These are phyloP conservation scores for Ramaria rubella DNA, from an alignment of 768 basidiomycete species.

Conservation along the genomic window DNA sequence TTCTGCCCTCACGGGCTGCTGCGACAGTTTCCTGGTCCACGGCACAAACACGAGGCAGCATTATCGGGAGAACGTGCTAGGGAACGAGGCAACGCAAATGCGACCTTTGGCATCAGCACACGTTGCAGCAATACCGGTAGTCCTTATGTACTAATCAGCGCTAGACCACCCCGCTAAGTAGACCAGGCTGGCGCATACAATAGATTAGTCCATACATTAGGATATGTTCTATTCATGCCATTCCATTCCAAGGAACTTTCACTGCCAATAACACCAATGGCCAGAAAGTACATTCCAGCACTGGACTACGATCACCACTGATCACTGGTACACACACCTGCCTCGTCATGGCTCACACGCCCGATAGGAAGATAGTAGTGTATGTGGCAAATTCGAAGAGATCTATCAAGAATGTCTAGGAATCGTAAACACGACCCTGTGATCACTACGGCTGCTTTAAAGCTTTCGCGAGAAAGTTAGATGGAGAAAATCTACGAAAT, in stretches of 20 bases:
- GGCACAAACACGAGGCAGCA: not conserved
- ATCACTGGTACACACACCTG: too few species aligned
- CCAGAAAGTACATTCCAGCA: not conserved
- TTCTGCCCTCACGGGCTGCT: not conserved
- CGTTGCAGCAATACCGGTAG: constrained; percentile 1
- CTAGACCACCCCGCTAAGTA: too few species aligned
- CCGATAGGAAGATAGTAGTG: not conserved
- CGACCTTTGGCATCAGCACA: not conserved
- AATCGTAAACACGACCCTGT: not conserved
- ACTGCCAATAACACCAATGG: not conserved
- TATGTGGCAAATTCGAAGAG: not conserved
- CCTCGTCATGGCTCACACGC: too few species aligned
- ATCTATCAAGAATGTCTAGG: not conserved
- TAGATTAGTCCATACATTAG: too few species aligned
- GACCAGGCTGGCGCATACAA: too few species aligned
- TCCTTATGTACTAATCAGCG: not conserved
- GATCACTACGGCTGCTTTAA: too few species aligned
- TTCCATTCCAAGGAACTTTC: not conserved
- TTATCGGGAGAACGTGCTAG: constrained; percentile 4
- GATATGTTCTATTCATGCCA: too few species aligned
- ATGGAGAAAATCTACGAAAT: too few species aligned
- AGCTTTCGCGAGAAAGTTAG: not conserved
- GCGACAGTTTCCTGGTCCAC: not conserved
- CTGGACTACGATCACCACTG: not conserved
- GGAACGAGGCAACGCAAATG: constrained; percentile 12